A percentile compares a stretch with the other conserved stretches of the same genome.
Conservation (phyloP, 2,329 filamentous ascomycete species). For the Pseudophaeomoniella oleicola region DNA sequence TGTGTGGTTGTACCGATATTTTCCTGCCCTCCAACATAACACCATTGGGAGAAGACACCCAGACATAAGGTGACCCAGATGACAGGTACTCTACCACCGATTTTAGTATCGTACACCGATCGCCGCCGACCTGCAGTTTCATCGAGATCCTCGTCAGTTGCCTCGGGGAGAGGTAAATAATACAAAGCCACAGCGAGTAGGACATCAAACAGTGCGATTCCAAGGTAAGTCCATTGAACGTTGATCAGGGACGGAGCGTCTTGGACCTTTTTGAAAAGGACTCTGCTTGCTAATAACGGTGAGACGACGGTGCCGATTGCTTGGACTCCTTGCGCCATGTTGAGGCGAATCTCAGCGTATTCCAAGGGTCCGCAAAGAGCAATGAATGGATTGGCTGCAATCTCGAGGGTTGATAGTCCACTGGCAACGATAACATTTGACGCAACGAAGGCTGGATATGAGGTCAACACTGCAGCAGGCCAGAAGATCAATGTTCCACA, state of each 20-base stretch:
- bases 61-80: slow-evolving; percentile 42
- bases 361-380: slow-evolving; percentile 45
- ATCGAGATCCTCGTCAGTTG: slow-evolving; percentile 45
- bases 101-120: slow-evolving; percentile 31
- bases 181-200: slow-evolving; percentile 44
- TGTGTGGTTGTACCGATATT: slow-evolving; percentile 34
- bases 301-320: slow-evolving; percentile 46
- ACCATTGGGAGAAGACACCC: slow-evolving; percentile 41
- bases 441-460: slow-evolving; percentile 43
- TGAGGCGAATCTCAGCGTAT: slow-evolving; percentile 45
- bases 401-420: slow-evolving; percentile 45
- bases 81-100: slow-evolving; percentile 29
- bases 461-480: slow-evolving; percentile 49
- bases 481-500: slow-evolving; percentile 48
- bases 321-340: slow-evolving; percentile 47
- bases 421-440: slow-evolving; percentile 50
- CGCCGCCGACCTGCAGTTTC: slow-evolving; percentile 36
- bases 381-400: slow-evolving; percentile 48
- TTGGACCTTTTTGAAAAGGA: slow-evolving; percentile 36
- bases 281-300: slow-evolving; percentile 43
- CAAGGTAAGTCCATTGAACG: slow-evolving; percentile 52
- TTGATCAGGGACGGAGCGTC: slow-evolving; percentile 40
- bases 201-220: slow-evolving; percentile 46
- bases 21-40: slow-evolving; percentile 48
- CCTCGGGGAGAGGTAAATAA: slow-evolving; percentile 48